Evolutionary conservation across 345 rosid species (phyloP).

Genomic region (thale cress (Arabidopsis thaliana)): TAIR10.1 NC_003075.7:17608501-17609000

Average conservation of each 20-base stretch:
- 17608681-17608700: slow-evolving; percentile 78
- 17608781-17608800: slow-evolving; percentile 98
- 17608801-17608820: slow-evolving; percentile 71
- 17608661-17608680: slow-evolving; percentile 76
- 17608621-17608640: slow-evolving; percentile 65
- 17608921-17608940: neutral
- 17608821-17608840: slow-evolving; percentile 88
- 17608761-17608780: slow-evolving; percentile 68
- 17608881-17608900: slow-evolving; percentile 95
- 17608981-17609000: slow-evolving; percentile 57
- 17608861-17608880: slow-evolving; percentile 82
- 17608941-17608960: slow-evolving; percentile 11
- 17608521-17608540: slow-evolving; percentile 28
- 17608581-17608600: neutral
- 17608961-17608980: neutral
- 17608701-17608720: slow-evolving; percentile 77
- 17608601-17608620: neutral
- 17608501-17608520: slow-evolving; percentile 24
- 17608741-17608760: slow-evolving; percentile 64
- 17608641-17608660: slow-evolving; percentile 82
- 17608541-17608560: slow-evolving; percentile 44
- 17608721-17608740: slow-evolving; percentile 81
- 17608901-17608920: slow-evolving; percentile 81
- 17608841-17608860: slow-evolving; percentile 79
- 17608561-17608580: neutral